Evolutionary conservation across 495 filamentous ascomycete species (phyloP), one percentile per base, ranked within the genome.

Genomic region (Neurospora sp.): DNA sequence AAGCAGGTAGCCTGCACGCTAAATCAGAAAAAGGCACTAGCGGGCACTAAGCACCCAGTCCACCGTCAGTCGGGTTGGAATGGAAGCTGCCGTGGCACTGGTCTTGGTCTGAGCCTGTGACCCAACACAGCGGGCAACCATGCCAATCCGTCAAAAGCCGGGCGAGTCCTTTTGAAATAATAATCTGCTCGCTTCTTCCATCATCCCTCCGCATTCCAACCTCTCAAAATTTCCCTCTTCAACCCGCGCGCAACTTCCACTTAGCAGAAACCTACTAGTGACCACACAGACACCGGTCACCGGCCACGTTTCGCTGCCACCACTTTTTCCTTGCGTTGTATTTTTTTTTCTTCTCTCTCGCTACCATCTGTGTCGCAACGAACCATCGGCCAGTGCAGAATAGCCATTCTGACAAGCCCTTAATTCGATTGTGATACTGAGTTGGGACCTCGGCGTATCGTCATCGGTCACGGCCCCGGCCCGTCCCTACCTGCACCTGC

Each of bases 101-200:
- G 54, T 34, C 13, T 31, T 62, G 24, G 72, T 75, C 62, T 69
- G 75, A 59, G 75, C 76, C 77, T 78, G 77, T 76, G 76, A 79
- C 78, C 77, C 75, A 77, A 73, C 75, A 34, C 54, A 71, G 40
- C 72, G 62, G 21, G 59, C 17, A 40, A 37, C 43, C 40, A 54
- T 73, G 74, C 72, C 73, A 66, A 78, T 76, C 77, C 78, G 73
- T 79, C 78, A 80, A 75, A 77, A 80, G 73, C 78, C 73, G 59
- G 74, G 17, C 69, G 73, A 71, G 72, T 71, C 69, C 72, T 69
- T 48, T 73, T 73, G 71, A 72, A 70, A 59, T 69, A 66, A 66
- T 59, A 42, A 34, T 59, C 40, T 54, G 34, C 71, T 70, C 72
- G 71, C 74, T 73, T 45, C 71, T 74, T 71, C 69, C 70, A 21